Evolutionary conservation across 1,284 basidiomycete species (phyloP), one percentile per base, ranked within the genome.

Genomic region (Malassezia psittaci): DNA sequence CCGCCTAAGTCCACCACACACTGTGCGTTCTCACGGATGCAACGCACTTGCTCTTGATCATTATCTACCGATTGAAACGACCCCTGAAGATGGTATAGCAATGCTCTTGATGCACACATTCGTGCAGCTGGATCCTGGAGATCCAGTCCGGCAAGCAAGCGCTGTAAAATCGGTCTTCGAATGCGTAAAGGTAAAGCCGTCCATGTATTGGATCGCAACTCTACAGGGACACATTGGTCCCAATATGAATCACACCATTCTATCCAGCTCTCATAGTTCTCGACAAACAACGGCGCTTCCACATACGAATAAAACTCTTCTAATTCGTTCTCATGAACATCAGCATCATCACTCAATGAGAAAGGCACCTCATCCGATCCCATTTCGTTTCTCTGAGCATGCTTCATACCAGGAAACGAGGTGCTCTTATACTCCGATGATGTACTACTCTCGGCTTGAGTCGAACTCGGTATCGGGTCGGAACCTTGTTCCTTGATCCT

Each of bases 281-380:
- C 88, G 3, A 83, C 83, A 13, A 91, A 84, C 73, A 90, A 87
- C 0, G 86, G 83, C 79, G 90, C 89, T 78, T 98, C 93, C 55
- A 93, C 85, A 77, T 96, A 98, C 24, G 90, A 90, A 77, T 94
- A 98, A 77, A 98, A 96, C 77, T 98, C 94, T 62, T 96, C 88
- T 44, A 99, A 85, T 76, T 96, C 94, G 67, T 88, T 87, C 80
- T 91, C 85, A 42, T 96, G 83, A 15, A 86, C 88, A 76, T 96
- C 90, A 68, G 93, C 88, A 74, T 98, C 93, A 29, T 75, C 72
- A 21, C 72, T 53, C 10, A 68, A 56, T 16, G 69, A 62, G 38
- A 68, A 73, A 32, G 41, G n/a, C 35, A 55, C 34, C 19, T 46
- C 39, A 21, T 6, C n/a, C 34, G 38, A 15, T 29, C 24, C 24